These are phyloP conservation scores for Aegilops speltoides DNA, from an alignment of 176 grass and related monocot species.

Conservation along the genomic window DNA sequence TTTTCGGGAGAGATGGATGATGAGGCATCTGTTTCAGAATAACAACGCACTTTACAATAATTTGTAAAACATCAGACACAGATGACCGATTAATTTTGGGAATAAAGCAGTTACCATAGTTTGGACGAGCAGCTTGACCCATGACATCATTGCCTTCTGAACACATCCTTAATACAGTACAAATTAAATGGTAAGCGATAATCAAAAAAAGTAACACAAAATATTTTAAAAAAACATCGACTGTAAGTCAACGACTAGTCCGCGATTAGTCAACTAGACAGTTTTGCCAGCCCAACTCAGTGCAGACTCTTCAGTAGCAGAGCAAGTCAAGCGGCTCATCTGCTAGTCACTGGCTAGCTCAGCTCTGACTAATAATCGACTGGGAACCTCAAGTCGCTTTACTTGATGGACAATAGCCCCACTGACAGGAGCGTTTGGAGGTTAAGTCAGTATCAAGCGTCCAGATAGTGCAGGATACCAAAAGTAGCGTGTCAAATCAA, in stretches of 20 bases:
- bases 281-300: neutral
- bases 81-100: neutral
- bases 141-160: slow-evolving; percentile 53
- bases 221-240: neutral
- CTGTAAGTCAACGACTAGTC: neutral
- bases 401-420: neutral
- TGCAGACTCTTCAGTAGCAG: neutral
- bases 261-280: neutral
- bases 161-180: slow-evolving; percentile 51
- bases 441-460: neutral
- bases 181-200: slow-evolving; percentile 36
- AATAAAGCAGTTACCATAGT: slow-evolving; percentile 44
- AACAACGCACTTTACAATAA: slow-evolving; percentile 26
- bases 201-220: slow-evolving; percentile 6
- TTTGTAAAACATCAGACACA: slow-evolving; percentile 18
- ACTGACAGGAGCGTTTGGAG: neutral
- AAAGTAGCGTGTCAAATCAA: neutral
- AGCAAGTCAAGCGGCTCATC: neutral
- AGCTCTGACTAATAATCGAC: neutral
- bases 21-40: slow-evolving; percentile 48
- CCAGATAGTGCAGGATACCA: neutral
- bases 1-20: slow-evolving; percentile 49
- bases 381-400: neutral
- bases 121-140: slow-evolving; percentile 36
- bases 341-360: neutral